A percentile compares a stretch with the other conserved stretches of the same genome.
These are phyloP conservation scores for Bipolaris zeicola DNA, from an alignment of 2,329 filamentous ascomycete genomes.

Conservation along the genomic window DNA sequence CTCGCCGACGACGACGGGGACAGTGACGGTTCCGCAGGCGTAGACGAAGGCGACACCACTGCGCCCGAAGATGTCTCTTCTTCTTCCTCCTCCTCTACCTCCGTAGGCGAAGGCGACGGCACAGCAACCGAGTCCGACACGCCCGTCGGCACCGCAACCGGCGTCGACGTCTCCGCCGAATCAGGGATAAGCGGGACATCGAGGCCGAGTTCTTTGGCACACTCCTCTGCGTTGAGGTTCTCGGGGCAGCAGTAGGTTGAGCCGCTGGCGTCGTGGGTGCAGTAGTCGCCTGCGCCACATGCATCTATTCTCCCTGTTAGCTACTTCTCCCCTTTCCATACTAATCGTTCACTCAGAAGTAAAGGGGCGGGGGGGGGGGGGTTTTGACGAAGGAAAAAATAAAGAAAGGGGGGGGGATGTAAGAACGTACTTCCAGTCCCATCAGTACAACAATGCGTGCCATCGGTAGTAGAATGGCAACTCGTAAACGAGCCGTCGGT, in stretches of 20 bases:
- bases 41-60: neutral
- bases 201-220: conserved; percentile 49
- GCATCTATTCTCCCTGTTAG: conserved; percentile 54
- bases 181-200: neutral
- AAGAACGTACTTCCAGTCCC: neutral
- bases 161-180: neutral
- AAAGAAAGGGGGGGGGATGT: too few species aligned
- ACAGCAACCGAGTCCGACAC: too few species aligned
- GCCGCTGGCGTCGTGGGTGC: conserved; percentile 58
- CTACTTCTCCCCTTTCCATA: neutral
- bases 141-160: neutral
- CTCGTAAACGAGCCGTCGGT: neutral
- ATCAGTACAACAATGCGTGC: neutral
- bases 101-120: neutral
- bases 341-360: too few species aligned
- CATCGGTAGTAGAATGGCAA: neutral
- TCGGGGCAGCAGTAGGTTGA: conserved; percentile 68
- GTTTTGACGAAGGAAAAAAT: too few species aligned
- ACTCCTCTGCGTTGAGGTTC: conserved; percentile 59
- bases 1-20: neutral
- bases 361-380: too few species aligned
- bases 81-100: too few species aligned
- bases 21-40: neutral
- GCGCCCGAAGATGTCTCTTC: too few species aligned
- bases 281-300: conserved; percentile 67